A percentile compares a stretch with the other conserved stretches of the same genome.
Evolutionary conservation across 1,284 basidiomycete genomes (phyloP).

Genomic region (Puccinia novopanici): DNA sequence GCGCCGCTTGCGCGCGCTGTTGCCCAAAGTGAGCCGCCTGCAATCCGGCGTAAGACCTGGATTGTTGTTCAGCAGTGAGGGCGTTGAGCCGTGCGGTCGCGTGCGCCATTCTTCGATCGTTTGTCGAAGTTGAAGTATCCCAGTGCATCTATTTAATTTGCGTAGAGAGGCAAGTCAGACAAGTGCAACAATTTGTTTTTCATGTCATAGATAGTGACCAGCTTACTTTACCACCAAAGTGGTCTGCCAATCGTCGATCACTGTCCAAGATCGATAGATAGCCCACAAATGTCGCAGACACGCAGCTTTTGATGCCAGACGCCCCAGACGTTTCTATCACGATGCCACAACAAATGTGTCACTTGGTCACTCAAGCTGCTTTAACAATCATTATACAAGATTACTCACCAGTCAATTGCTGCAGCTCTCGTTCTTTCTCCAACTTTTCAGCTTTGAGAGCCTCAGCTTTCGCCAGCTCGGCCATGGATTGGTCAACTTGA

Average conservation of each 20-base stretch:
- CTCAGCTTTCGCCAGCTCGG: slow-evolving; percentile 94
- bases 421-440: slow-evolving; percentile 95
- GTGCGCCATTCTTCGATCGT: slow-evolving; percentile 72
- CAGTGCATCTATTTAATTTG: slow-evolving; percentile 78
- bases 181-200: not conserved
- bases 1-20: slow-evolving; percentile 37
- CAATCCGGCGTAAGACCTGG: slow-evolving; percentile 46
- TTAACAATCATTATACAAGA: not conserved
- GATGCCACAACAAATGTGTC: not conserved
- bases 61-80: slow-evolving; percentile 35
- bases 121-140: slow-evolving; percentile 95
- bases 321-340: slow-evolving; percentile 85
- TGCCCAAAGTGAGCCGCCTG: slow-evolving; percentile 50
- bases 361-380: not conserved
- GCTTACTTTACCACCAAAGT: slow-evolving; percentile 96
- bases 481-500: slow-evolving; percentile 96
- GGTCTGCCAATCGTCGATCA: slow-evolving; percentile 96
- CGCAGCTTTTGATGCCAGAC: slow-evolving; percentile 96
- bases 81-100: slow-evolving; percentile 49
- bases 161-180: slow-evolving; percentile 10
- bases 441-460: slow-evolving; percentile 93
- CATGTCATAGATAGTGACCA: not conserved
- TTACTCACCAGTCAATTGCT: slow-evolving; percentile 71
- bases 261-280: slow-evolving; percentile 97
- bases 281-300: slow-evolving; percentile 96